Conservation (phyloP, 768 basidiomycete genomes). For the Boletales sp. region DNA sequence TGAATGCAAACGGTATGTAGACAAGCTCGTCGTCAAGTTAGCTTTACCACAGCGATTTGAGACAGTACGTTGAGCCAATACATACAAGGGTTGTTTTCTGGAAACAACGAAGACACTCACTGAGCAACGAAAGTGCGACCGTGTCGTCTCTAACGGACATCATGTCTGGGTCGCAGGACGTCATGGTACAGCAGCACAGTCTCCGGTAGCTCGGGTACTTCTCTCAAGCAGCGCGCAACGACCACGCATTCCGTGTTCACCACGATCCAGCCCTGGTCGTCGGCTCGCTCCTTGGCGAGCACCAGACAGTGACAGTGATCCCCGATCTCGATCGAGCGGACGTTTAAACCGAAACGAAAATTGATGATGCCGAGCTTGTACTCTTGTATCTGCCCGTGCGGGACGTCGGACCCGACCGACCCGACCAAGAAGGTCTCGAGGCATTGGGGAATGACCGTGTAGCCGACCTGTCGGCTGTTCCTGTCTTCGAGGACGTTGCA, state of each 20-base stretch:
- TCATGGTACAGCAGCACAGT: conserved; percentile 6
- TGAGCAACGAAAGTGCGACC: no score
- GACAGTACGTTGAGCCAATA: no score
- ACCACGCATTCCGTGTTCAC: conserved; percentile 16
- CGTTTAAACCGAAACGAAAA: background rate
- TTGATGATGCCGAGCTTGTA: conserved; percentile 12
- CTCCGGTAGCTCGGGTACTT: background rate
- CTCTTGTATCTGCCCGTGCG: background rate
- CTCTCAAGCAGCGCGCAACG: conserved; percentile 8
- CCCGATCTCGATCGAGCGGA: background rate
- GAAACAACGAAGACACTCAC: no score
- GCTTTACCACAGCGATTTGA: no score
- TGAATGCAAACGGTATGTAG: no score
- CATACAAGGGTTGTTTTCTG: no score
- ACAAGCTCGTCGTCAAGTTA: no score
- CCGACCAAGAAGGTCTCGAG: conserved; percentile 7
- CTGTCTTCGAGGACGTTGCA: conserved; percentile 10
- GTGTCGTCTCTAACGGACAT: background rate
- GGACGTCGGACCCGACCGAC: conserved; percentile 4
- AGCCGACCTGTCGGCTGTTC: conserved; percentile 9
- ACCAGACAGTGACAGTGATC: conserved; percentile 12
- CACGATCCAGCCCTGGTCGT: conserved; percentile 11
- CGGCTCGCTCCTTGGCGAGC: conserved; percentile 3
- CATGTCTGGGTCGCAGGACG: background rate
- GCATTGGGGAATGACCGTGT: conserved; percentile 3